phyloP scores from a whole-genome alignment of 176 grass and related monocot species.

The Cenchrus fungigraminus region DNA sequence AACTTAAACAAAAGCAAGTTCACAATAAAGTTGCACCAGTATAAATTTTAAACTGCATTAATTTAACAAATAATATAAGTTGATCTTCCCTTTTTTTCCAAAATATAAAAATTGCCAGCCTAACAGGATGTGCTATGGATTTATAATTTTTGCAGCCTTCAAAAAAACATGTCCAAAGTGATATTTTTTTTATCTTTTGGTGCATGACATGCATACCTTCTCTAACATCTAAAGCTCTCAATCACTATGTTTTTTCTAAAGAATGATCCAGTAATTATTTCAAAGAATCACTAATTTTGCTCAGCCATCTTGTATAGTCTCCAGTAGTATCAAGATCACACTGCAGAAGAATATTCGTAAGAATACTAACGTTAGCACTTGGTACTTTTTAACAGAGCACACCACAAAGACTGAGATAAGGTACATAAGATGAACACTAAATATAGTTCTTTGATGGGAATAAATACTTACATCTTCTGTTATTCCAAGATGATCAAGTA shows the following conservation, averaged over 20 bases:
- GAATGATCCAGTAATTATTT: slow-evolving; percentile 27
- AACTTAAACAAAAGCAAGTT: not conserved
- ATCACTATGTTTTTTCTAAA: slow-evolving; percentile 14
- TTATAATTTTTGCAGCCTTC: not conserved
- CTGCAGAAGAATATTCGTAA: slow-evolving; percentile 37
- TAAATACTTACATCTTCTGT: slow-evolving; percentile 60
- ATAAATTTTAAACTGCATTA: not conserved
- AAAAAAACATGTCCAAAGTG: slow-evolving; percentile 1
- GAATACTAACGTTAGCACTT: slow-evolving; percentile 8
- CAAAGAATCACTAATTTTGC: slow-evolving; percentile 34
- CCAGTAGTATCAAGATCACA: slow-evolving; percentile 47
- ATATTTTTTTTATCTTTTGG: not conserved
- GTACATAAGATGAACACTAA: slow-evolving; percentile 37
- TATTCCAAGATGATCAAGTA: slow-evolving; percentile 88
- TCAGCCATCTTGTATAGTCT: slow-evolving; percentile 40
- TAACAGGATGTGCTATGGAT: not conserved
- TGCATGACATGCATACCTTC: not conserved
- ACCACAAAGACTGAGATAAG: not conserved
- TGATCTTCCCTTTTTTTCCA: not conserved
- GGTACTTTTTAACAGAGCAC: slow-evolving; percentile 14
- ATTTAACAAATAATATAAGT: slow-evolving; percentile 5
- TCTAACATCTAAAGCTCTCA: slow-evolving; percentile 9
- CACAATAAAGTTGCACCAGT: not conserved
- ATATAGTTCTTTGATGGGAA: slow-evolving; percentile 27
- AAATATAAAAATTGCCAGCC: slow-evolving; percentile 4